A percentile compares a stretch with the other conserved stretches of the same genome.
phyloP scores from a whole-genome alignment of 1,284 basidiomycete species.

The Fomitiporia mediterranea region DNA sequence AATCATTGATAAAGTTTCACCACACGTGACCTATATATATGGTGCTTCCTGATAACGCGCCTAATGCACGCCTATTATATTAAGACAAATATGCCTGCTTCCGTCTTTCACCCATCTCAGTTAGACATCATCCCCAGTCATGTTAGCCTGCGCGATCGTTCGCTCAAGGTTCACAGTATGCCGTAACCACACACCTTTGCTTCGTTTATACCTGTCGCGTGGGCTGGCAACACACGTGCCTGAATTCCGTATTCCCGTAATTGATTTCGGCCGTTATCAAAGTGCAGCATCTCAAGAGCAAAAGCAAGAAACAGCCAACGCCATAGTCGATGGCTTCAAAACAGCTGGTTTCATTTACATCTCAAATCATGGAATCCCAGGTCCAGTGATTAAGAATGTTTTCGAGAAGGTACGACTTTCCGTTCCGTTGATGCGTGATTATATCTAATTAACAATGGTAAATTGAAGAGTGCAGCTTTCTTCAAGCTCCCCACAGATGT shows the following conservation, averaged over 20 bases:
- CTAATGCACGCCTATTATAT: background rate
- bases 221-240: constrained; percentile 14
- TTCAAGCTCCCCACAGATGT: constrained; percentile 58
- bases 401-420: constrained; percentile 52
- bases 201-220: too few species aligned
- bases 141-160: background rate
- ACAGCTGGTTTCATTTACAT: constrained; percentile 75
- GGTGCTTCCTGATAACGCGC: constrained; percentile 1
- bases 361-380: constrained; percentile 60
- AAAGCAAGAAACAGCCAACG: constrained; percentile 58
- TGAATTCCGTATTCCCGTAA: constrained; percentile 54
- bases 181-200: background rate
- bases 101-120: background rate
- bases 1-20: too few species aligned
- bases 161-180: background rate
- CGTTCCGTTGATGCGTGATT: background rate
- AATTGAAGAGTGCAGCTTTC: constrained; percentile 62
- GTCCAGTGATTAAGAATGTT: constrained; percentile 45
- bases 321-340: constrained; percentile 74
- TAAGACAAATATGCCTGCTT: background rate
- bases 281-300: constrained; percentile 45
- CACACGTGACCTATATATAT: background rate
- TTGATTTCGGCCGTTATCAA: constrained; percentile 71
- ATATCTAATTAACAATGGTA: background rate
- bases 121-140: background rate